A percentile compares a stretch with the other conserved stretches of the same genome.
These are phyloP conservation scores for Corinectria fuckeliana DNA, from an alignment of 2,329 filamentous ascomycete species.

Conservation along the genomic window DNA sequence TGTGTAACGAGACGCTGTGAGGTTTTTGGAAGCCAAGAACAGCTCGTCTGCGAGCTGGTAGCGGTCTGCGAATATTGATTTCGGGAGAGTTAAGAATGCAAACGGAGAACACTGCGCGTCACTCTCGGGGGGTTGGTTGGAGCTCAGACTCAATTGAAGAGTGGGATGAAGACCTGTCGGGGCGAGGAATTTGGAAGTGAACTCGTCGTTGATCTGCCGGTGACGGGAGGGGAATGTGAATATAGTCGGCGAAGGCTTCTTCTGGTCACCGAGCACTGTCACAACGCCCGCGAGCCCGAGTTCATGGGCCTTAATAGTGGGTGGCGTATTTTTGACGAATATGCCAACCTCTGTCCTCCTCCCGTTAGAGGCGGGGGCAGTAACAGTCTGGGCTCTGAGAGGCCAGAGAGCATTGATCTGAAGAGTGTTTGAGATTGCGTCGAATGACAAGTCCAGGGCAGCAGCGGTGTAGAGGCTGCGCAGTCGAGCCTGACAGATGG, in stretches of 20 bases:
- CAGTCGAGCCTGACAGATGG: constrained; percentile 57
- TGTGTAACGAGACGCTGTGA: constrained; percentile 70
- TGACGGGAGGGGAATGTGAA: constrained; percentile 88
- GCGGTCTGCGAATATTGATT: constrained; percentile 81
- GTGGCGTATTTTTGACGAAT: constrained; percentile 68
- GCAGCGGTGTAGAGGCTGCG: constrained; percentile 58
- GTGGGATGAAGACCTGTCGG: constrained; percentile 87
- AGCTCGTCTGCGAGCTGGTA: constrained; percentile 82
- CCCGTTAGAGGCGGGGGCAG: constrained; percentile 47
- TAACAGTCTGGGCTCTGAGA: constrained; percentile 48
- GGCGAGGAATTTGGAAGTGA: constrained; percentile 67
- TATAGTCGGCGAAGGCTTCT: constrained; percentile 73
- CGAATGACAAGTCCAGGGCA: constrained; percentile 79
- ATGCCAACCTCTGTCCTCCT: constrained; percentile 82
- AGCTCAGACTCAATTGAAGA: constrained; percentile 70
- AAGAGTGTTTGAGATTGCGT: constrained; percentile 69
- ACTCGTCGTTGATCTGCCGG: constrained; percentile 62
- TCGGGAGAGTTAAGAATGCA: constrained; percentile 83
- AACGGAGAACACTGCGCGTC: constrained; percentile 74
- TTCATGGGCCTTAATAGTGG: constrained; percentile 70
- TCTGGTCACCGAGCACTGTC: constrained; percentile 77
- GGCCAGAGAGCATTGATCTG: constrained; percentile 72
- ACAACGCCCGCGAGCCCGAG: constrained; percentile 80
- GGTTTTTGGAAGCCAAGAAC: constrained; percentile 81
- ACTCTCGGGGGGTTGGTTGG: constrained; percentile 55